Conservation (phyloP, 1,284 basidiomycete genomes). For the Coniophora puteana region DNA sequence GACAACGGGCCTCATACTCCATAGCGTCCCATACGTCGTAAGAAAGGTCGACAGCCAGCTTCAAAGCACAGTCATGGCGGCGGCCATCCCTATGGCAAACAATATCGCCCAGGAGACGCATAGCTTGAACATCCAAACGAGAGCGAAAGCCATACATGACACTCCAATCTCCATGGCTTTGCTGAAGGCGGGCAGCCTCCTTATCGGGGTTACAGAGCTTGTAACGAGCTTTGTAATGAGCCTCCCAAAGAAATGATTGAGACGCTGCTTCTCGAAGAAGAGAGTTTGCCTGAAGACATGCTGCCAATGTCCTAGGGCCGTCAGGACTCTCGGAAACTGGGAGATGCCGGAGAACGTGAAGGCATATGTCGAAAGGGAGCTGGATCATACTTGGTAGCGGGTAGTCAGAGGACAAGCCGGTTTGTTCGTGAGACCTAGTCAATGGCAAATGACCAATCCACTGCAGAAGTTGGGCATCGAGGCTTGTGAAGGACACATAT, state of each 20-base stretch:
- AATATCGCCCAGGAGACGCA: conserved; percentile 39
- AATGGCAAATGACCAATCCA: too few species aligned
- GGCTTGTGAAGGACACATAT: too few species aligned
- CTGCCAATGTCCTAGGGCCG: conserved; percentile 17
- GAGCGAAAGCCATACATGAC: conserved; percentile 41
- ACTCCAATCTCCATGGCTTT: conserved; percentile 38
- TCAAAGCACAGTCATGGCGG: too few species aligned
- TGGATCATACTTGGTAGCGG: too few species aligned
- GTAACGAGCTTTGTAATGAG: conserved; percentile 47
- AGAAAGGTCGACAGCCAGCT: too few species aligned
- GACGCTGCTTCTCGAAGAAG: conserved; percentile 24
- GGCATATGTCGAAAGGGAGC: conserved; percentile 28
- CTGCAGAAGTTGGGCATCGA: too few species aligned
- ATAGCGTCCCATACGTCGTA: conserved; percentile 56
- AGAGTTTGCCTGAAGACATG: conserved; percentile 23
- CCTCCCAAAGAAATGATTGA: conserved; percentile 40
- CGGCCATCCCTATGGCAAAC: conserved; percentile 30
- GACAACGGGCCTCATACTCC: conserved; percentile 32
- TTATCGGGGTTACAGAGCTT: conserved; percentile 31
- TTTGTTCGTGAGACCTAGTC: too few species aligned
- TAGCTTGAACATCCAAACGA: conserved; percentile 38
- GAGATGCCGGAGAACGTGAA: conserved; percentile 26
- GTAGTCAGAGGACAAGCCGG: too few species aligned
- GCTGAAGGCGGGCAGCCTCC: conserved; percentile 32
- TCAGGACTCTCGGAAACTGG: conserved; percentile 18